These are phyloP conservation scores for Pelargonium australe DNA, from an alignment of 441 rosid species.

Conservation along the genomic window DNA sequence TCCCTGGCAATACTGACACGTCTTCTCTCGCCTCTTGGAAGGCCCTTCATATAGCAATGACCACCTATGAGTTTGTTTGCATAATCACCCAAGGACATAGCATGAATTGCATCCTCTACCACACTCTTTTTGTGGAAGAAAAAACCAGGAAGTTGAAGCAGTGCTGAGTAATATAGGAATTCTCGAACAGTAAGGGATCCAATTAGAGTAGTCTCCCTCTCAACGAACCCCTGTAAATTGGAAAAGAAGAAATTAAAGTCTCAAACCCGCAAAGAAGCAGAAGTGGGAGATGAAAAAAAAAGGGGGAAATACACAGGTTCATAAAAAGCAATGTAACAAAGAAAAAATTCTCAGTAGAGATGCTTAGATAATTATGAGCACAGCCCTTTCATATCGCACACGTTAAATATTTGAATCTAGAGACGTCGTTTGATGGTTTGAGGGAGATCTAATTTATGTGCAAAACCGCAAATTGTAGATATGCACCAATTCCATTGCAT, in stretches of 20 bases:
- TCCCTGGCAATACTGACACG: slow-evolving; percentile 93
- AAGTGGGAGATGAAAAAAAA: neutral
- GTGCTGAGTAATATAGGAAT: slow-evolving; percentile 80
- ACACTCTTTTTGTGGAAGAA: slow-evolving; percentile 79
- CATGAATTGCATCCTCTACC: slow-evolving; percentile 97
- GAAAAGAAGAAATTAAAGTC: slow-evolving; percentile 8
- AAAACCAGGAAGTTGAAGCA: slow-evolving; percentile 95
- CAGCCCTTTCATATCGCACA: neutral
- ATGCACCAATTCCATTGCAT: neutral
- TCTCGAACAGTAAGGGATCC: slow-evolving; percentile 94
- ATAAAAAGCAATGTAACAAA: neutral
- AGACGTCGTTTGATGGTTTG: neutral
- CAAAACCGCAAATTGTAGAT: neutral
- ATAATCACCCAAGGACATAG: slow-evolving; percentile 86
- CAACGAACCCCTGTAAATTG: slow-evolving; percentile 74
- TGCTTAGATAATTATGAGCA: neutral
- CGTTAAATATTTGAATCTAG: neutral
- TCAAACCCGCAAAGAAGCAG: neutral
- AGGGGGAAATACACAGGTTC: neutral
- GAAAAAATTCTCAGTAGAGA: neutral
- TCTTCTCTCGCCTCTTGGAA: slow-evolving; percentile 86
- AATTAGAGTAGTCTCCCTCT: slow-evolving; percentile 73
- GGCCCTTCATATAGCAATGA: slow-evolving; percentile 94
- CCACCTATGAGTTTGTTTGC: slow-evolving; percentile 95
- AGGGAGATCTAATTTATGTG: neutral